phyloP scores from a whole-genome alignment of 306 rosid species.

The Cucurbita argyrosperma region DNA sequence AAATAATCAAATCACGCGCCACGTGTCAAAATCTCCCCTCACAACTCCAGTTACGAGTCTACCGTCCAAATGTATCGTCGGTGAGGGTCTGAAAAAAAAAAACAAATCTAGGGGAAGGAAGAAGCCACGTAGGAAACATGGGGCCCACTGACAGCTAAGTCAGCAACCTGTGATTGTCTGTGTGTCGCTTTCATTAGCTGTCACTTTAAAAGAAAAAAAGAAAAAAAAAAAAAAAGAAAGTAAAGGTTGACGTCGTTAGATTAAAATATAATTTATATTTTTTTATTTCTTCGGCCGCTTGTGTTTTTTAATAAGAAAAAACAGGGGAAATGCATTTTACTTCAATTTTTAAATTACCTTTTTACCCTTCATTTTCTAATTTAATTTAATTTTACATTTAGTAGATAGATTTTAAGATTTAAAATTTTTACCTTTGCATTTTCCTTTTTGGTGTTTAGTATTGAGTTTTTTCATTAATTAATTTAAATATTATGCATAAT shows the following conservation, averaged over 20 bases:
- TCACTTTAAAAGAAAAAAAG: neutral
- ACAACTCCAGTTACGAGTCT: neutral
- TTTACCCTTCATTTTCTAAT: no score
- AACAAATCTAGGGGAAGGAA: neutral
- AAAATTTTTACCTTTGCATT: no score
- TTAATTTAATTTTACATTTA: no score
- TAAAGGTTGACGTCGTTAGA: conserved; percentile 7
- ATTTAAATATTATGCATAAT: no score
- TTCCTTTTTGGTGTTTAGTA: no score
- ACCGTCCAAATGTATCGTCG: conserved; percentile 2
- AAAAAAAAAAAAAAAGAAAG: neutral
- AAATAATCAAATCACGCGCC: neutral
- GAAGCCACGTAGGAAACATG: neutral
- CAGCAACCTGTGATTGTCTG: conserved; percentile 4
- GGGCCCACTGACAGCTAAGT: conserved; percentile 6
- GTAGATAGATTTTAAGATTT: no score
- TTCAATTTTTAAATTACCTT: no score
- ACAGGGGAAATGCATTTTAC: no score
- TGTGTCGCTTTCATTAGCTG: conserved; percentile 8
- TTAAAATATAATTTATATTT: conserved; percentile 1
- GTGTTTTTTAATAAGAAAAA: neutral
- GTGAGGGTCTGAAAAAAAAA: neutral
- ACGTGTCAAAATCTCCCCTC: neutral
- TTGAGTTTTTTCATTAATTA: no score
- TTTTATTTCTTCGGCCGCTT: neutral